Evolutionary conservation across 768 basidiomycete genomes (phyloP).

Genomic region (Pholiota molesta): DNA sequence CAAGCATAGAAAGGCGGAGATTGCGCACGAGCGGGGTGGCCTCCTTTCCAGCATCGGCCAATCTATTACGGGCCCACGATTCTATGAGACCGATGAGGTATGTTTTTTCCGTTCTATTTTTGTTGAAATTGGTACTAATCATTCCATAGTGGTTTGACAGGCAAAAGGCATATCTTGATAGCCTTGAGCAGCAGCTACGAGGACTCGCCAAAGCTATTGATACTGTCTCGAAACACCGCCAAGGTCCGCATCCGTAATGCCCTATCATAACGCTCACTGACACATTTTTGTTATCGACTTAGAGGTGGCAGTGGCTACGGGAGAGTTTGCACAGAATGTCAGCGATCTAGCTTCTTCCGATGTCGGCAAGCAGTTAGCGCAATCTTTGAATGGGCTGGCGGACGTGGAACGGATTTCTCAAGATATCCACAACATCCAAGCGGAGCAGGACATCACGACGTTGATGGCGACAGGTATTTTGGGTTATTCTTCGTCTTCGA

Average conservation of each 20-base stretch:
- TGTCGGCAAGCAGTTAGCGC: conserved; percentile 71
- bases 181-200: conserved; percentile 87
- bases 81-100: conserved; percentile 89
- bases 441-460: conserved; percentile 81
- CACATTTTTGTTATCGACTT: not conserved
- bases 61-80: conserved; percentile 76
- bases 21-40: conserved; percentile 78
- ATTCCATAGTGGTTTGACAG: conserved; percentile 86
- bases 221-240: conserved; percentile 77
- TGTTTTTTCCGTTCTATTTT: conserved; percentile 10
- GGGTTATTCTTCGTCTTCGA: not conserved
- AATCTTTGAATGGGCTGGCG: conserved; percentile 69
- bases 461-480: conserved; percentile 72
- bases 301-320: conserved; percentile 72
- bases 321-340: conserved; percentile 82
- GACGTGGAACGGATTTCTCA: conserved; percentile 76
- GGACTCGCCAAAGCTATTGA: conserved; percentile 88
- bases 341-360: conserved; percentile 76
- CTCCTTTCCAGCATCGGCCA: conserved; percentile 85
- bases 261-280: not conserved
- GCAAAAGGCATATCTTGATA: conserved; percentile 83
- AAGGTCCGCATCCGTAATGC: conserved; percentile 45
- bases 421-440: conserved; percentile 73
- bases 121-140: conserved; percentile 2
- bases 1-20: conserved; percentile 82